Evolutionary conservation across 805 yeast species (phyloP).

Genomic region (Candida multigemmis): DNA sequence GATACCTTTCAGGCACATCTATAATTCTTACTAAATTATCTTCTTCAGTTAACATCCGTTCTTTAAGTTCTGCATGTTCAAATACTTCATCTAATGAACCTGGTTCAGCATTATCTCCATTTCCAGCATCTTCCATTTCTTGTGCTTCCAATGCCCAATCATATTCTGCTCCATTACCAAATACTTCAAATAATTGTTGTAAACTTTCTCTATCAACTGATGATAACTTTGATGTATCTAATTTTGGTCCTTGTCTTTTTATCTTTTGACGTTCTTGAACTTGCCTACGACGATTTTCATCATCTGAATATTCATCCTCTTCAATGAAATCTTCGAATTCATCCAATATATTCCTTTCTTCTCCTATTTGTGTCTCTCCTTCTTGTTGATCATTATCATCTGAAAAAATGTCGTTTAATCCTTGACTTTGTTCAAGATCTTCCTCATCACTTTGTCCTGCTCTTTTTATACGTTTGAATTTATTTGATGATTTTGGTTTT

Average conservation of each 20-base stretch:
- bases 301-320: constrained; percentile 92
- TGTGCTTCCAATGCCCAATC: constrained; percentile 97
- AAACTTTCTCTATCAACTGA: constrained; percentile 81
- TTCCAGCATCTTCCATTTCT: constrained; percentile 49
- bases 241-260: constrained; percentile 28
- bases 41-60: constrained; percentile 82
- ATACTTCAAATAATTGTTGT: constrained; percentile 88
- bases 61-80: constrained; percentile 88
- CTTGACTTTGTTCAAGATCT: constrained; percentile 25
- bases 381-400: constrained; percentile 34
- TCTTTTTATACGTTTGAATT: constrained; percentile 78
- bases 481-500: constrained; percentile 32
- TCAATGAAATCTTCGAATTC: constrained; percentile 97
- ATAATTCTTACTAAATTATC: constrained; percentile 81
- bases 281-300: constrained; percentile 46
- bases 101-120: constrained; percentile 44
- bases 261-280: constrained; percentile 23
- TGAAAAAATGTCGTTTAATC: constrained; percentile 62
- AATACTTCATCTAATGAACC: constrained; percentile 79
- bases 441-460: constrained; percentile 33
- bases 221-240: constrained; percentile 50
- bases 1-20: constrained; percentile 91
- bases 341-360: constrained; percentile 42
- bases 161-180: constrained; percentile 95
- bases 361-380: constrained; percentile 20